Evolutionary conservation across 1,139 yeast genomes (phyloP), one percentile per base, ranked within the genome.

Genomic region (Suhomyces taliae): DNA sequence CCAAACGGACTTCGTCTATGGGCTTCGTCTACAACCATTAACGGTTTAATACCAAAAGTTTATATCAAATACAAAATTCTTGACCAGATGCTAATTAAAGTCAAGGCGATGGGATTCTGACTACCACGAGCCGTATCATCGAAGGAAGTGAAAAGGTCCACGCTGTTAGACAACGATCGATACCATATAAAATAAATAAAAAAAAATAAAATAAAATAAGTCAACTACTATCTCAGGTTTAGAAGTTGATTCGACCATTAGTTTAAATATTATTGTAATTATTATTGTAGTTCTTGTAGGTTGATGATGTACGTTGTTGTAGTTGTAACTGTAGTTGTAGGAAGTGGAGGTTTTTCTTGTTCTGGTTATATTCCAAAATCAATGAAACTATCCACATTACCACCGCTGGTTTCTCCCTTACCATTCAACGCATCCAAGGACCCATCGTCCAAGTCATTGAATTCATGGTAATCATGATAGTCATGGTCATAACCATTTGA

Each of bases 301-400:
- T 6, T 19, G 24, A 19, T 19, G 24, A 19, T 19, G 24, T 19
- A 19, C 6, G 24, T 19, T 19, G 24, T 19, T 19, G 24, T 19
- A 19, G 24, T 19, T 19, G 24, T 19, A 19, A 4, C 6, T 19
- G 24, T 19, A 19, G 24, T 19, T 19, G 24, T 19, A 4, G 24
- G 24, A 19, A 6, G 24, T 19, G 24, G 6, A 19, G 24, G 24
- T 19, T 19, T 19, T 6, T 1, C 9, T 29, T 24, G 33, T n/a
- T 19, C 19, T 27, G 29, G 31, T 27, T 33, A 47, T 36, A 47
- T 41, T 31, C 54, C 57, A 46, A 53, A 55, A 37, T 55, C 57
- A 31, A 55, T 54, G 43, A 54, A 54, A 36, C 52, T 51, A 39
- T 55, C 58, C 12, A 53, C 52, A 34, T 53, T 53, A 33, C 51